phyloP scores from a whole-genome alignment of 352 stramenopile genomes.

The Aphanomyces invadans region DNA sequence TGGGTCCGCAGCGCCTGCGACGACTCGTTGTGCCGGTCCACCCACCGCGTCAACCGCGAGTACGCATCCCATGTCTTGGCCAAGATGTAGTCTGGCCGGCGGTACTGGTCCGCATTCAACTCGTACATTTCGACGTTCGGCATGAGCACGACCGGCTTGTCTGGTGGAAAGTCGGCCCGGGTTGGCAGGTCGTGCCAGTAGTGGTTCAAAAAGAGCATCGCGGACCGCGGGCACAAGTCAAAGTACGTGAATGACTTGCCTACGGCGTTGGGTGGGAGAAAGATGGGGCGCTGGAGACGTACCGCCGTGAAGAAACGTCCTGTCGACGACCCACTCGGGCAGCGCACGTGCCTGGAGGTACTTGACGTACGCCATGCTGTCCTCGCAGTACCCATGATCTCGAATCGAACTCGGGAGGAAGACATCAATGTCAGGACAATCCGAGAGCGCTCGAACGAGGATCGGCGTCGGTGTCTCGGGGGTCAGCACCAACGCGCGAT shows the following conservation, averaged over 20 bases:
- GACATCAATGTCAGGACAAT: slow-evolving; percentile 57
- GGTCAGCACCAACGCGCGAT: background rate
- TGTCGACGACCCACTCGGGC: slow-evolving; percentile 39
- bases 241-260: slow-evolving; percentile 42
- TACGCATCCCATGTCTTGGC: slow-evolving; percentile 52
- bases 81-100: slow-evolving; percentile 42
- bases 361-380: slow-evolving; percentile 51
- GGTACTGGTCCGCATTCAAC: slow-evolving; percentile 38
- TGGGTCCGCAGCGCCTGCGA: background rate
- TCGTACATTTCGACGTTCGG: slow-evolving; percentile 50
- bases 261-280: background rate
- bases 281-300: background rate
- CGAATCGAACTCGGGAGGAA: slow-evolving; percentile 44
- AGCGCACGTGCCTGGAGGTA: slow-evolving; percentile 38
- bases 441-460: slow-evolving; percentile 37
- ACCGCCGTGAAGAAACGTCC: slow-evolving; percentile 31
- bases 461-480: slow-evolving; percentile 28
- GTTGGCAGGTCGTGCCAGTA: slow-evolving; percentile 35
- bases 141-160: slow-evolving; percentile 32
- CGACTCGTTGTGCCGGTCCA: background rate
- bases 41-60: slow-evolving; percentile 36
- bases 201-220: slow-evolving; percentile 53
- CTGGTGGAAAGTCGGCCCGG: slow-evolving; percentile 26
- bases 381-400: slow-evolving; percentile 58
- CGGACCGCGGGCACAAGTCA: slow-evolving; percentile 43